phyloP scores from a whole-genome alignment of 108 stramenopile species.

The Poteriospumella lacustris region DNA sequence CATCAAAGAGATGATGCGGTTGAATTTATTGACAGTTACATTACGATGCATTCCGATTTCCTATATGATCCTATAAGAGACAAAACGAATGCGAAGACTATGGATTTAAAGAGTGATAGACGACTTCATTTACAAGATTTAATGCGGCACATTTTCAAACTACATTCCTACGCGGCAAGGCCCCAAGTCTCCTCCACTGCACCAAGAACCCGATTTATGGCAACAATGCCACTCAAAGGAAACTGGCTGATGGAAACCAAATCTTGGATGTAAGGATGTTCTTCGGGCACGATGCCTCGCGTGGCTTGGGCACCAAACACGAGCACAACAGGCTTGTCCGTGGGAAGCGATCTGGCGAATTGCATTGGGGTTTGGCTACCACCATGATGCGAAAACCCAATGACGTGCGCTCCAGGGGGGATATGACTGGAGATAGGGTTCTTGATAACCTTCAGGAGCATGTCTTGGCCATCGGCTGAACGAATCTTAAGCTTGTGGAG shows the following conservation, averaged over 20 bases:
- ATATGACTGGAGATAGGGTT: conserved; percentile 93
- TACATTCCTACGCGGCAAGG: no score
- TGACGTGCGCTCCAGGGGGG: conserved; percentile 73
- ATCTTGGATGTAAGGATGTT: conserved; percentile 91
- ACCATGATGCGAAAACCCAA: conserved; percentile 55
- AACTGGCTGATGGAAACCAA: conserved; percentile 87
- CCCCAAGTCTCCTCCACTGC: conserved; percentile 92
- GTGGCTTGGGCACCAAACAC: conserved; percentile 92
- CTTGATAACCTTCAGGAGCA: conserved; percentile 91
- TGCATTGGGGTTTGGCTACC: conserved; percentile 72
- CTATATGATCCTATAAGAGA: no score
- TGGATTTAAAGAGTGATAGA: no score
- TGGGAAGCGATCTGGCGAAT: conserved; percentile 70
- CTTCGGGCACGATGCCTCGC: conserved; percentile 79
- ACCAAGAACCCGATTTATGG: conserved; percentile 75
- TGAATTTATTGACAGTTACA: no score
- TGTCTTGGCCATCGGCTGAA: conserved; percentile 70
- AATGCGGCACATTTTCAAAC: no score
- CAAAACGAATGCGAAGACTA: no score
- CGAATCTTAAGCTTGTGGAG: conserved; percentile 99
- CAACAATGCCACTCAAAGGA: conserved; percentile 85
- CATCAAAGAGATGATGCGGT: no score
- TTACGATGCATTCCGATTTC: no score
- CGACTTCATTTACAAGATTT: no score
- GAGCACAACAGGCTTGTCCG: conserved; percentile 72